Evolutionary conservation across 2,329 filamentous ascomycete genomes (phyloP), one percentile per base, ranked within the genome.

Genomic region (Emmonsia crescens): DNA sequence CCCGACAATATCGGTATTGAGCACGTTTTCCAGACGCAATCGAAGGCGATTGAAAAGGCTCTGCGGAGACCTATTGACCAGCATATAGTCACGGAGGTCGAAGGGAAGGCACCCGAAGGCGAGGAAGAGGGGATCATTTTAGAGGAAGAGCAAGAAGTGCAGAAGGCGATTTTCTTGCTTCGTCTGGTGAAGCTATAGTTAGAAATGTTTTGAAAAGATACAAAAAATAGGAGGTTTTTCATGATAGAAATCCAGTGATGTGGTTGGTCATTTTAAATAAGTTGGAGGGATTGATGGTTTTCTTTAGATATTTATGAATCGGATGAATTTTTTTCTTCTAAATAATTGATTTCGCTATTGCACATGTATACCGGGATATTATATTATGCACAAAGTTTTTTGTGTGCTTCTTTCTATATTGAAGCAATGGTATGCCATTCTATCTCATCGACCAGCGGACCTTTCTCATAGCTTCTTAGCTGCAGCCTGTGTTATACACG

Each of bases 101-200:
- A 85, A 61, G 85, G 83, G 44, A 76, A 85, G 74, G 79, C 80
- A 36, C 77, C 80, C 1, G 78, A 80, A 69, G 75, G 75, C 24
- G 71, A 74, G n/a, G 78, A 83, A 63, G 82, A 83, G 62, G 80
- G 78, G 46, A 76, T 92, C 60, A 91, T 96, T 71, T 79, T 83
- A 49, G 85, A 95, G 74, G 91, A 96, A 76, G 87, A 93, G 71
- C 89, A 94, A 71, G 89, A 94, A 74, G 83, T 95, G 63, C 88
- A 92, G 70, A 89, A 89, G 72, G 89, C 90, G 6, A 91, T 85
- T 1, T 89, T 93, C 76, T 76, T 90, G 77, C 76, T 96, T 72
- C 84, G 89, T 68, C 74, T 96, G 67, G 78, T 93, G 63, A 90
- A 87, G 77, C 73, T 95, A 69, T 92, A 57, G 27, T 44, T 57